Base-by-base conservation (phyloP, 2,329 filamentous ascomycete species). In the Aulographum hederae region DNA sequence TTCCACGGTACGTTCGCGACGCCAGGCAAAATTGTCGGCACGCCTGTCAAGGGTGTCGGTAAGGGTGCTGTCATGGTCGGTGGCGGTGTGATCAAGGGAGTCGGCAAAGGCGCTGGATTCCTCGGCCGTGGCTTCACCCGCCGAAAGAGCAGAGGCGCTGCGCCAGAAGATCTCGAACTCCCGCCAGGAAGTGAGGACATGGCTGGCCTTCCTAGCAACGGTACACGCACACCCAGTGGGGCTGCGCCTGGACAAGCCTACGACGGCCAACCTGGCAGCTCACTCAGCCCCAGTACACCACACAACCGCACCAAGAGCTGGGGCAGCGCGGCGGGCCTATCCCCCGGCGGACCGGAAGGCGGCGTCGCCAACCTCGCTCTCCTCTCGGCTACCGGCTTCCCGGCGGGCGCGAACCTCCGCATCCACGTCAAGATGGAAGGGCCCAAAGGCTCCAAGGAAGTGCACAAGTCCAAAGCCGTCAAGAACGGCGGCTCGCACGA, bases 81-180 rank as follows among this genome's bases (percentile, higher is more conserved):
- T 15, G 78, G 81, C 36, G 76, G 78, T 23, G 82, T 95, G 20
- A 74, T 81, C 40, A 91, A 80, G 51, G n/a, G n/a, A n/a, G n/a
- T n/a, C n/a, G n/a, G n/a, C n/a, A n/a, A n/a, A n/a, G 86, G 84
- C 28, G 89, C 84, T 4, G 85, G 80, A 0, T 94, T 95, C 63
- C 63, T 98, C 40, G 78, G 79, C 41, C 78, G 81, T 37, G 81
- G 82, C 13, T 74, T 95, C 54, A 77, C 75, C 45, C 65, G 75
- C 36, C 71, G 73, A 49, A 80, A 79, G 51, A 67, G 66, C 17
- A 63, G 62, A 30, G 56, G 58, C 18, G 47, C 52, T 14, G 44
- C 43, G 17, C 51, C 64, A 42, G 44, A 55, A 21, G 29, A 31
- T 37, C 40, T 51, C 43, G 28, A 23, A 23, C 4, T 29, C 25